Base-by-base conservation (phyloP, 495 filamentous ascomycete species). In the Platismatia glauca region DNA sequence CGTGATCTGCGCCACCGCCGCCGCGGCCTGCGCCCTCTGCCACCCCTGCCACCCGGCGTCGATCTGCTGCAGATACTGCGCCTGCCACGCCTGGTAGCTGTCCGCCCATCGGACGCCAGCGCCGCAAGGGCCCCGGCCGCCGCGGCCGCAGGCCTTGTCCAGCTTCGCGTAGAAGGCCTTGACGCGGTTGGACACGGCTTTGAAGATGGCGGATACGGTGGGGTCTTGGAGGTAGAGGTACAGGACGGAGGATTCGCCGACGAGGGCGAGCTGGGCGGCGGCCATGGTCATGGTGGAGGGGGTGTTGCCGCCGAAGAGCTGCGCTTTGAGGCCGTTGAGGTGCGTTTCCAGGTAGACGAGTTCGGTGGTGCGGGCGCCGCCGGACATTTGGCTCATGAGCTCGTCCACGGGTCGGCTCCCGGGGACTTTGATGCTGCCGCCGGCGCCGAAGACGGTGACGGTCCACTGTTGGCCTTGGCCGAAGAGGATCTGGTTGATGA, bases 91-190 rank as follows among this genome's bases (percentile, higher is more conserved):
- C 56, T 58, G 56, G 18, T 58, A 58, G 56, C 33, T 39, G 18
- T n/a, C 34, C 11, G 22, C 22, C 44, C 44, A 50, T 22, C 4
- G 44, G 22, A 50, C 44, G 22, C 29, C 29, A 1, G 44, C 44
- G 24, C 22, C 44, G 11, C 44, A 50, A 3, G 44, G 44, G 4
- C 44, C 44, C 22, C 44, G 3, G 0, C 33, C 18, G 12, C 39
- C 39, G 56, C 56, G 18, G 3, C 22, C 56, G 56, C 56, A 58
- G 56, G 56, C 56, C 3, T 4, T 6, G 31, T 58, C 56, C 16
- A 58, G 33, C 12, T 58, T 58, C n/a, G 56, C 56, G 56, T 58
- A 58, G 18, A 58, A 58, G 33, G 56, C 24, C 18, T 58, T 58
- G 35, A 58, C 27, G 56, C 56, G 56, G 33, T 12, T 12, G 56